Percentiles rank a stretch among this genome's conserved stretches.
phyloP scores from a whole-genome alignment of 805 yeast genomes.

The Isabelozyma pseudorhagii region DNA sequence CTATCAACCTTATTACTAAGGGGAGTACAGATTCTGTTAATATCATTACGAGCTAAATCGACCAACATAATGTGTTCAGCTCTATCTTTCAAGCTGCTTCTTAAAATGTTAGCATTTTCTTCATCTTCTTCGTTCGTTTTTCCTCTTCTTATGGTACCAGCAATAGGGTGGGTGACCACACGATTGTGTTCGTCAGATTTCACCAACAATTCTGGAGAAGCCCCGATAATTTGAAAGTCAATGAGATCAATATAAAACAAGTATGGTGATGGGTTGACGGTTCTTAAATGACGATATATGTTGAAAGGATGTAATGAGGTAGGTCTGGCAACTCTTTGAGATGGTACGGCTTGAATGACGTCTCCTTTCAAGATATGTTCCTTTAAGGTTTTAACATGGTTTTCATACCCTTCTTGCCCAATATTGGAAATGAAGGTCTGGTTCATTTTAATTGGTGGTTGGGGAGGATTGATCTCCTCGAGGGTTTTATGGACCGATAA shows the following conservation, averaged over 20 bases:
- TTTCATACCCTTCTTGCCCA: conserved; percentile 91
- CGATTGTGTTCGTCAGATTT: conserved; percentile 70
- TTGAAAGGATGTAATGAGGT: conserved; percentile 96
- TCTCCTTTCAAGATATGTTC: conserved; percentile 87
- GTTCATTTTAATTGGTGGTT: conserved; percentile 63
- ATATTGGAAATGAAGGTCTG: conserved; percentile 82
- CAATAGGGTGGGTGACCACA: conserved; percentile 93
- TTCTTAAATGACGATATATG: conserved; percentile 88
- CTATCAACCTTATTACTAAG: conserved; percentile 81
- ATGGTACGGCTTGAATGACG: conserved; percentile 96
- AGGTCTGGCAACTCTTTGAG: conserved; percentile 94
- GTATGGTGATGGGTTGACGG: conserved; percentile 97
- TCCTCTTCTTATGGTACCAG: conserved; percentile 94
- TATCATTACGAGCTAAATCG: conserved; percentile 94
- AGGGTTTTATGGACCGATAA: conserved; percentile 45
- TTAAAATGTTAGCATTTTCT: conserved; percentile 66
- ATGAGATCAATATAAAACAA: conserved; percentile 88
- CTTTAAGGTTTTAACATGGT: conserved; percentile 71
- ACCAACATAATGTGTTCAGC: conserved; percentile 99
- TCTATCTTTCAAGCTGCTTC: conserved; percentile 81
- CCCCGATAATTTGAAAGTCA: conserved; percentile 95
- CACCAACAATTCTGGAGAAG: conserved; percentile 92
- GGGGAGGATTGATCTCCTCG: conserved; percentile 61
- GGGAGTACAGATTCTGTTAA: conserved; percentile 93
- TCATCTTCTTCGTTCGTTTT: conserved; percentile 91